Conservation (phyloP, 2,329 filamentous ascomycete genomes). For the Ambrosiella xylebori region DNA sequence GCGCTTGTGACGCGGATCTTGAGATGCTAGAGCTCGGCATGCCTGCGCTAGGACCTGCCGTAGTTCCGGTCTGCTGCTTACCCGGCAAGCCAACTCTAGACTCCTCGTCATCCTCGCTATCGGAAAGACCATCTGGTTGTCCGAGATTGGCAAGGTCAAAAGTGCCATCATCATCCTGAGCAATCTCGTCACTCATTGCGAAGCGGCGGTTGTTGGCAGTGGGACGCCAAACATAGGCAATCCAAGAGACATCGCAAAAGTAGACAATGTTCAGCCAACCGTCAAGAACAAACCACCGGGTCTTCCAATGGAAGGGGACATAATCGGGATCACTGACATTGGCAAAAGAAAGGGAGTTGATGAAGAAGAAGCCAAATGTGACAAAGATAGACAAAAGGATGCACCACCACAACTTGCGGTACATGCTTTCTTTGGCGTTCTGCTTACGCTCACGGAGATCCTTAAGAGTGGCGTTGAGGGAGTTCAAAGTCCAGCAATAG, state of each 20-base stretch:
- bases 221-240: slow-evolving; percentile 91
- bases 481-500: slow-evolving; percentile 97
- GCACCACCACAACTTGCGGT: slow-evolving; percentile 97
- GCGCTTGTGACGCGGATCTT: slow-evolving; percentile 8
- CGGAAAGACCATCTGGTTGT: slow-evolving; percentile 47
- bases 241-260: slow-evolving; percentile 77
- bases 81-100: slow-evolving; percentile 12
- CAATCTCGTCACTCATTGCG: slow-evolving; percentile 97
- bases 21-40: slow-evolving; percentile 4
- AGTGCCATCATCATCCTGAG: slow-evolving; percentile 86
- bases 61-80: slow-evolving; percentile 7
- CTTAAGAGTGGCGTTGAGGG: slow-evolving; percentile 85
- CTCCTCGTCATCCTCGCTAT: slow-evolving; percentile 35
- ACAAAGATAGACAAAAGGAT: slow-evolving; percentile 83
- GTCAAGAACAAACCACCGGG: slow-evolving; percentile 90
- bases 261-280: slow-evolving; percentile 97
- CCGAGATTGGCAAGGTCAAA: slow-evolving; percentile 93
- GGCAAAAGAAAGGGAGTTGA: slow-evolving; percentile 92
- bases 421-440: slow-evolving; percentile 85
- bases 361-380: slow-evolving; percentile 96
- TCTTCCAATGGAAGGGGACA: slow-evolving; percentile 93
- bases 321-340: slow-evolving; percentile 73
- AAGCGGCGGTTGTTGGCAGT: slow-evolving; percentile 94
- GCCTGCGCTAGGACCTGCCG: slow-evolving; percentile 7
- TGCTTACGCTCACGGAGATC: slow-evolving; percentile 91